Evolutionary conservation across 1,284 basidiomycete genomes (phyloP).

Genomic region (Tilletia setariae): DNA sequence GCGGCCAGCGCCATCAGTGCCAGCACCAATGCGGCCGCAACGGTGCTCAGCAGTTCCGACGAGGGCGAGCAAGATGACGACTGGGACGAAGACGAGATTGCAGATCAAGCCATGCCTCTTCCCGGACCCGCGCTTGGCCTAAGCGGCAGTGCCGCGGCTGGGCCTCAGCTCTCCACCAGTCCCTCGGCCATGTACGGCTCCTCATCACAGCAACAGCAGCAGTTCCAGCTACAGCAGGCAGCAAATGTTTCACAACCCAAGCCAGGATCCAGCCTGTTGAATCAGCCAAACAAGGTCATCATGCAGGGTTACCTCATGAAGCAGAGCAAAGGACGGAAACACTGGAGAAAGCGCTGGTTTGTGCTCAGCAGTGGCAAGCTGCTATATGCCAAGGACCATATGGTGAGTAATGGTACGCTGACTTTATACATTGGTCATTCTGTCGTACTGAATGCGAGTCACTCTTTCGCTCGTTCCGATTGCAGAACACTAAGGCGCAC

Average conservation of each 20-base stretch:
- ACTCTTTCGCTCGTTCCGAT: background rate
- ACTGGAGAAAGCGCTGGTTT: conserved; percentile 77
- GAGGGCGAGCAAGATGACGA: conserved; percentile 37
- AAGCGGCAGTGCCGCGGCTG: conserved; percentile 4
- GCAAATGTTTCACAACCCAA: background rate
- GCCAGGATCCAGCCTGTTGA: conserved; percentile 25
- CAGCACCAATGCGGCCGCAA: background rate
- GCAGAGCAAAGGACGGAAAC: conserved; percentile 83
- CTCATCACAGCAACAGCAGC: conserved; percentile 19
- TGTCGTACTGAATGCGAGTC: conserved; percentile 37
- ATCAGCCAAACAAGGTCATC: conserved; percentile 47
- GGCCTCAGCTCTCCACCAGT: background rate
- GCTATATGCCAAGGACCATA: conserved; percentile 56
- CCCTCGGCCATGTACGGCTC: background rate
- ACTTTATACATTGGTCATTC: too few species aligned
- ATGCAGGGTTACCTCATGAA: conserved; percentile 88
- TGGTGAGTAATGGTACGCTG: conserved; percentile 32
- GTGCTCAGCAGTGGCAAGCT: conserved; percentile 53
- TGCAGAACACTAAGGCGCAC: conserved; percentile 70
- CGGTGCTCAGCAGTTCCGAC: conserved; percentile 37
- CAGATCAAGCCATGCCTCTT: conserved; percentile 46
- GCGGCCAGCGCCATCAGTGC: background rate
- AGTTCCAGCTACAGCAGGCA: conserved; percentile 15
- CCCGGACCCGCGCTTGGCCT: conserved; percentile 22
- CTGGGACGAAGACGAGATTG: conserved; percentile 45